Conservation (phyloP, 2,329 filamentous ascomycete species). For the Plectosphaerella cucumerina region DNA sequence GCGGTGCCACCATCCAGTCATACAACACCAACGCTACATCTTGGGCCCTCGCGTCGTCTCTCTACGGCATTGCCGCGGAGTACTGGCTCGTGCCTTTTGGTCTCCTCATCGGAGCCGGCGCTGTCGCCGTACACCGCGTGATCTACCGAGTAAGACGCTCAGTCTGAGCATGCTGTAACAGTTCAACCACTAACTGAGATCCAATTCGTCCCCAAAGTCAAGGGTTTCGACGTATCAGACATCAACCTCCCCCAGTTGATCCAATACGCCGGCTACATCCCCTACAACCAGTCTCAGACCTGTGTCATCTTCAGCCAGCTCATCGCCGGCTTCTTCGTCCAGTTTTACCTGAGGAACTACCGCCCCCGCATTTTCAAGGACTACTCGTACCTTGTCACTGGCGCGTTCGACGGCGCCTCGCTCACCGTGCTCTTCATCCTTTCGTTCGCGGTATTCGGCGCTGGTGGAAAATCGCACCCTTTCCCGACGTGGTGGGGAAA, state of each 20-base stretch:
- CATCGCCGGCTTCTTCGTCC: constrained; percentile 41
- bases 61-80: constrained; percentile 40
- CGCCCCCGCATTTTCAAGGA: constrained; percentile 46
- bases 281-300: constrained; percentile 51
- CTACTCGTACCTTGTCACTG: constrained; percentile 48
- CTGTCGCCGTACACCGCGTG: constrained; percentile 40
- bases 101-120: constrained; percentile 39
- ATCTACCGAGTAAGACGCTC: constrained; percentile 30
- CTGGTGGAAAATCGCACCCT: constrained; percentile 34
- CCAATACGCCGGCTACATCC: constrained; percentile 49
- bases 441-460: constrained; percentile 53
- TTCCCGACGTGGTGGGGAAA: constrained; percentile 55
- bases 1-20: constrained; percentile 44
- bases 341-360: constrained; percentile 50
- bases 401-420: constrained; percentile 48
- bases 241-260: constrained; percentile 52
- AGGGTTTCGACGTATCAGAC: constrained; percentile 32
- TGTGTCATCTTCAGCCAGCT: constrained; percentile 46
- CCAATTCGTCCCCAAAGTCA: constrained; percentile 43
- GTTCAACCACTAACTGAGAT: constrained; percentile 1
- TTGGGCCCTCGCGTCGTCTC: constrained; percentile 48
- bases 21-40: constrained; percentile 43
- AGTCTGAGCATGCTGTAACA: neutral
- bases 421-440: constrained; percentile 46
- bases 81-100: constrained; percentile 48